Evolutionary conservation across 106 monocot genomes (phyloP).

Genomic region (Allium sativum): DNA sequence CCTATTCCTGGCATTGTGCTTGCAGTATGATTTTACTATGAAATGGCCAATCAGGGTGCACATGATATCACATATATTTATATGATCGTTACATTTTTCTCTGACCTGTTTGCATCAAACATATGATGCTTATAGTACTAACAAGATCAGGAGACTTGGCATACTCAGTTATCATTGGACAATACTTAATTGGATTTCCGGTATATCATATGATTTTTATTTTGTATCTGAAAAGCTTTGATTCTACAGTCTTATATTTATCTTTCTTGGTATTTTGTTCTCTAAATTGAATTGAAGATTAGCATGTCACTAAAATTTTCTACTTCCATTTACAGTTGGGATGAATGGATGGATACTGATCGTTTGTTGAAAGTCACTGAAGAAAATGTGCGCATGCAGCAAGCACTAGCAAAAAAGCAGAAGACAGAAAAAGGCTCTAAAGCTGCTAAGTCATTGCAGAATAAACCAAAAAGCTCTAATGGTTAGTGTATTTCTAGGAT

Average conservation of each 20-base stretch:
- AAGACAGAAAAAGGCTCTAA: slow-evolving; percentile 50
- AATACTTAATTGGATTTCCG: no score
- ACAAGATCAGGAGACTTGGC: no score
- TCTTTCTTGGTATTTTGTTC: slow-evolving; percentile 1
- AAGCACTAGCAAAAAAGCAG: slow-evolving; percentile 48
- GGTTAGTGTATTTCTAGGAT: slow-evolving; percentile 25
- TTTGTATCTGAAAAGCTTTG: no score
- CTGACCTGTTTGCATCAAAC: no score
- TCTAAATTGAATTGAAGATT: background rate
- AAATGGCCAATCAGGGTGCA: no score
- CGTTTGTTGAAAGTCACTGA: slow-evolving; percentile 74
- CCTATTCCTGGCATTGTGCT: no score
- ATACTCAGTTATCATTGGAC: no score
- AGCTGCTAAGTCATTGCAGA: slow-evolving; percentile 53
- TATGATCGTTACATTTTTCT: no score
- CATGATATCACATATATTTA: no score
- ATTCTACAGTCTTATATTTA: background rate
- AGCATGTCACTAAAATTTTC: slow-evolving; percentile 1
- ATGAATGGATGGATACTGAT: slow-evolving; percentile 78
- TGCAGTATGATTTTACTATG: no score
- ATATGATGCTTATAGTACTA: no score
- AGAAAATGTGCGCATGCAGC: slow-evolving; percentile 61
- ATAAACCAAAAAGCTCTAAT: slow-evolving; percentile 63
- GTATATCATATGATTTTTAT: no score
- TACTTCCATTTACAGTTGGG: slow-evolving; percentile 60